These are phyloP conservation scores for Aspergillus sparsus DNA, from an alignment of 495 filamentous ascomycete genomes.

Conservation along the genomic window DNA sequence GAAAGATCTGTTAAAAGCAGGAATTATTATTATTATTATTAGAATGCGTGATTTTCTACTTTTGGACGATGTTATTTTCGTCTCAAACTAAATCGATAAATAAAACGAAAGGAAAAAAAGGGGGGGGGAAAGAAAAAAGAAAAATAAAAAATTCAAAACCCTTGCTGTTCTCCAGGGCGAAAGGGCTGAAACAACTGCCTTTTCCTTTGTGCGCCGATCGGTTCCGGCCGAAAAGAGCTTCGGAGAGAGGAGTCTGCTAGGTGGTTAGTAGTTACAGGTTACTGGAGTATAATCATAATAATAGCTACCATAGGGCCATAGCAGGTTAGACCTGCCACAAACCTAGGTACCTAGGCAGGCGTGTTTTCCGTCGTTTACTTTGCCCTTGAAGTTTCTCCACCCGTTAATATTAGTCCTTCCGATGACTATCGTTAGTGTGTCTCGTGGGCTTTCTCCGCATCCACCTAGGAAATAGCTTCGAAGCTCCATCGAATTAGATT, in stretches of 20 bases:
- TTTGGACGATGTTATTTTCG: not conserved
- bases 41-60: not conserved
- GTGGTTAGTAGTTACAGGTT: not conserved
- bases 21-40: too few relatives aligned
- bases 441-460: constrained; percentile 15
- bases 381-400: not conserved
- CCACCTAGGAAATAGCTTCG: constrained; percentile 6
- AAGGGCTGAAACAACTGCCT: not conserved
- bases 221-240: constrained; percentile 18
- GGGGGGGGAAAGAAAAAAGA: not conserved
- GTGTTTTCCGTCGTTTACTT: not conserved
- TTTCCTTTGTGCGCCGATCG: constrained; percentile 6
- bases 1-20: too few relatives aligned
- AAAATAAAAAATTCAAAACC: not conserved
- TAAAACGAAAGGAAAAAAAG: not conserved
- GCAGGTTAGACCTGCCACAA: constrained; percentile 1
- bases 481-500: constrained; percentile 14
- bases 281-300: not conserved
- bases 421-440: not conserved
- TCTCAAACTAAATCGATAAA: not conserved
- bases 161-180: not conserved
- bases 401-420: not conserved
- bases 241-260: not conserved
- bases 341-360: not conserved
- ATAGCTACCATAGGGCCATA: not conserved